Evolutionary conservation across 2,329 filamentous ascomycete genomes (phyloP).

Genomic region (Monilinia vaccinii-corymbosi): DNA sequence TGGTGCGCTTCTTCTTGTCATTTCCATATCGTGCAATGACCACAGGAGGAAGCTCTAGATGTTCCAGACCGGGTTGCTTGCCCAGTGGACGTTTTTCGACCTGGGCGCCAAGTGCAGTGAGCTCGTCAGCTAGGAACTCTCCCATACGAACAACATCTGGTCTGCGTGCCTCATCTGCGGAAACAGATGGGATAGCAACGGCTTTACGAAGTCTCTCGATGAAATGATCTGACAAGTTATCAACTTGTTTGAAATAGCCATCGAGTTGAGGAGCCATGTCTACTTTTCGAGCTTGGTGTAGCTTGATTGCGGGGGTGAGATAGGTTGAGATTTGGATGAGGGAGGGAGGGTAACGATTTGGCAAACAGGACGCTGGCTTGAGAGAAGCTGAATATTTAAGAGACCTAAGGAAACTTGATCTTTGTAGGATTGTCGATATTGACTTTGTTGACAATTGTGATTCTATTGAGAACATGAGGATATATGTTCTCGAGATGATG

Average conservation of each 20-base stretch:
- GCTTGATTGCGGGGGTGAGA: slow-evolving; percentile 21
- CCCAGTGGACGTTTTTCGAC: slow-evolving; percentile 82
- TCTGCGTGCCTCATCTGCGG: slow-evolving; percentile 79
- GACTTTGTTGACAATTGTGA: slow-evolving; percentile 5
- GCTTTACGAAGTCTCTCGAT: slow-evolving; percentile 85
- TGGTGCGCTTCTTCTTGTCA: slow-evolving; percentile 87
- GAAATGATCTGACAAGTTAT: slow-evolving; percentile 68
- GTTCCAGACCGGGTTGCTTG: slow-evolving; percentile 83
- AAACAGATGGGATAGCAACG: slow-evolving; percentile 93
- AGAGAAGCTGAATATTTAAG: neutral
- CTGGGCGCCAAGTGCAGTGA: slow-evolving; percentile 73
- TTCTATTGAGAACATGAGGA: slow-evolving; percentile 7
- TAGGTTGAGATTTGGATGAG: slow-evolving; percentile 14
- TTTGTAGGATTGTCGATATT: neutral
- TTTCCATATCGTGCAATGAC: slow-evolving; percentile 86
- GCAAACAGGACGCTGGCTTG: neutral
- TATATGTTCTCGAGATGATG: neutral
- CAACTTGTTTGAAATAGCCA: slow-evolving; percentile 87
- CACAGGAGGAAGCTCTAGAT: slow-evolving; percentile 86
- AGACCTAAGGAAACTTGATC: neutral
- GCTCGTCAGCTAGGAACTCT: slow-evolving; percentile 75
- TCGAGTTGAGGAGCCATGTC: slow-evolving; percentile 89
- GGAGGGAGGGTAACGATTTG: neutral
- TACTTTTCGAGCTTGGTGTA: slow-evolving; percentile 46
- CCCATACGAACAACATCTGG: slow-evolving; percentile 96